phyloP scores from a whole-genome alignment of 2,329 filamentous ascomycete species.

The Graphium sp. region DNA sequence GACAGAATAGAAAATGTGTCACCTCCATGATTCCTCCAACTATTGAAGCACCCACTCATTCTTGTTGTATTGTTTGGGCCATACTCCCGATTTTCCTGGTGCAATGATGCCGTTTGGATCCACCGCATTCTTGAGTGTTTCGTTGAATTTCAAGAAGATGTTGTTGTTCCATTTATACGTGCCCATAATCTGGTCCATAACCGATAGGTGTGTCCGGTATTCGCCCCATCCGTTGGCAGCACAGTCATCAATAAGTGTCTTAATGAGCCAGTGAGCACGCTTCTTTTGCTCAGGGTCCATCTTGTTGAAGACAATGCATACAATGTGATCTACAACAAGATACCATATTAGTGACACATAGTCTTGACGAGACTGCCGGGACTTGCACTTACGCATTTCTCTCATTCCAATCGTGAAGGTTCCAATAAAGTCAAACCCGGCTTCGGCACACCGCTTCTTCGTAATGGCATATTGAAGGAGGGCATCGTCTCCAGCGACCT shows the following conservation, averaged over 20 bases:
- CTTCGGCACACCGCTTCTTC: slow-evolving; percentile 9
- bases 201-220: slow-evolving; percentile 25
- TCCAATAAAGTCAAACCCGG: slow-evolving; percentile 14
- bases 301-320: slow-evolving; percentile 33
- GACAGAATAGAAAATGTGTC: too few relatives aligned
- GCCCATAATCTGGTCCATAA: slow-evolving; percentile 27
- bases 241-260: slow-evolving; percentile 22
- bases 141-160: slow-evolving; percentile 22
- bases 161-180: slow-evolving; percentile 26
- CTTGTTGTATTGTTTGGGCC: slow-evolving; percentile 11
- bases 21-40: too few relatives aligned
- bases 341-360: too few relatives aligned
- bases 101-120: slow-evolving; percentile 21
- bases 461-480: slow-evolving; percentile 14
- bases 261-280: slow-evolving; percentile 13
- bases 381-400: slow-evolving; percentile 11
- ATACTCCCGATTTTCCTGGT: slow-evolving; percentile 18
- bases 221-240: slow-evolving; percentile 23
- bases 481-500: slow-evolving; percentile 16
- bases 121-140: slow-evolving; percentile 23
- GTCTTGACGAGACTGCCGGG: slow-evolving; percentile 10
- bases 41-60: slow-evolving; percentile 5
- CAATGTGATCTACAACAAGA: slow-evolving; percentile 27
- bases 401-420: slow-evolving; percentile 13
- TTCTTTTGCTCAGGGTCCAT: slow-evolving; percentile 18